A percentile compares a stretch with the other conserved stretches of the same genome.
phyloP scores from a whole-genome alignment of 371 early-diverging fungal species.

The Funneliformis caledonium region DNA sequence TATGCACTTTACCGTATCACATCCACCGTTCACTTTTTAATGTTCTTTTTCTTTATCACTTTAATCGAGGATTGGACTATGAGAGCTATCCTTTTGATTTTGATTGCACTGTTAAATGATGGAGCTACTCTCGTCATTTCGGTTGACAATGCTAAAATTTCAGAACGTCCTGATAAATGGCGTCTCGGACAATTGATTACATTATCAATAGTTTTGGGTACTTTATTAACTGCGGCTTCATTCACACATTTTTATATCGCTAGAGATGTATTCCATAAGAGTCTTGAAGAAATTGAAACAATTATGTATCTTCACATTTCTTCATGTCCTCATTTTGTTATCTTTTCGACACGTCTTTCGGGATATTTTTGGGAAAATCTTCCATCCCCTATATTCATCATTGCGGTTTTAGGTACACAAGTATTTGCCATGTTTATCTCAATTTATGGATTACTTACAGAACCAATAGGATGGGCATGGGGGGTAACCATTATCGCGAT shows the following conservation, averaged over 20 bases:
- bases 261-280: conserved; percentile 49
- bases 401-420: conserved; percentile 88
- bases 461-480: conserved; percentile 60
- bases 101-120: conserved; percentile 82
- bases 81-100: conserved; percentile 71
- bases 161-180: conserved; percentile 84
- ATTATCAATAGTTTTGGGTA: conserved; percentile 68
- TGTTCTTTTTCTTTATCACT: conserved; percentile 86
- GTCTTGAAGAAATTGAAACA: conserved; percentile 52
- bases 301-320: conserved; percentile 89
- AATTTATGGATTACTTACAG: conserved; percentile 71
- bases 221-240: conserved; percentile 66
- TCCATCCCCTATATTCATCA: conserved; percentile 81
- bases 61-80: conserved; percentile 71
- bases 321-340: conserved; percentile 92
- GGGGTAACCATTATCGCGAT: conserved; percentile 58
- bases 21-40: conserved; percentile 85
- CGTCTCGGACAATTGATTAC: conserved; percentile 81
- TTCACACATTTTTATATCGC: conserved; percentile 78
- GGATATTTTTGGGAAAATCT: conserved; percentile 85
- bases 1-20: conserved; percentile 89
- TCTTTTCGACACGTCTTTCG: conserved; percentile 90
- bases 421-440: conserved; percentile 89
- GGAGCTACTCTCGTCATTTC: conserved; percentile 85
- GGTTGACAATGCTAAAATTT: conserved; percentile 83